Conservation (phyloP, 208 protist species). For the Leishmania major region DNA sequence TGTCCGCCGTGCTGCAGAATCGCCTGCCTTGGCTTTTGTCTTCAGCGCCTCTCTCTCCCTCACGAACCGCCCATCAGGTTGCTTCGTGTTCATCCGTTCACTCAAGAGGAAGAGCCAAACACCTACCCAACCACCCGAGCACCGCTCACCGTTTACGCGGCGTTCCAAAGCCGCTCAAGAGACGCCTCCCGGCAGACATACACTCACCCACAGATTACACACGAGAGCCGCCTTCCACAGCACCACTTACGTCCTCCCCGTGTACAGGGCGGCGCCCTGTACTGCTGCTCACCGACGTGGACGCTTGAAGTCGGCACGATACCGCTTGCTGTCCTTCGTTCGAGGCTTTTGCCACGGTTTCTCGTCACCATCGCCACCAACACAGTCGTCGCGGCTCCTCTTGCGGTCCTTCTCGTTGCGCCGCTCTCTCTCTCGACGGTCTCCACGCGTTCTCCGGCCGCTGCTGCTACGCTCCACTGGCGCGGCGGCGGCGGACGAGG, state of each 20-base stretch:
- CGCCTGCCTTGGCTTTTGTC: too few species aligned
- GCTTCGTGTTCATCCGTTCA: background rate
- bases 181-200: background rate
- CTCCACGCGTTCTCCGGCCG: background rate
- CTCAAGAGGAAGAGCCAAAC: background rate
- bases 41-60: background rate
- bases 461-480: background rate
- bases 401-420: conserved; percentile 1
- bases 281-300: background rate
- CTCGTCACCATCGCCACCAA: background rate
- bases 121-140: background rate
- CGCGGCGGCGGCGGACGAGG: background rate
- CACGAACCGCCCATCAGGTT: background rate
- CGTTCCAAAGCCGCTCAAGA: background rate
- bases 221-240: background rate
- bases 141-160: background rate
- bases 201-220: background rate
- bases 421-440: background rate
- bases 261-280: background rate
- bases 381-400: background rate
- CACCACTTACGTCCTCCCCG: too few species aligned
- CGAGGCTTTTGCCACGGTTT: background rate
- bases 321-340: background rate
- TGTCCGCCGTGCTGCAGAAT: background rate
- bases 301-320: background rate